Conservation (phyloP, 176 grass and related monocot genomes). For the Triticum dicoccoides region DNA sequence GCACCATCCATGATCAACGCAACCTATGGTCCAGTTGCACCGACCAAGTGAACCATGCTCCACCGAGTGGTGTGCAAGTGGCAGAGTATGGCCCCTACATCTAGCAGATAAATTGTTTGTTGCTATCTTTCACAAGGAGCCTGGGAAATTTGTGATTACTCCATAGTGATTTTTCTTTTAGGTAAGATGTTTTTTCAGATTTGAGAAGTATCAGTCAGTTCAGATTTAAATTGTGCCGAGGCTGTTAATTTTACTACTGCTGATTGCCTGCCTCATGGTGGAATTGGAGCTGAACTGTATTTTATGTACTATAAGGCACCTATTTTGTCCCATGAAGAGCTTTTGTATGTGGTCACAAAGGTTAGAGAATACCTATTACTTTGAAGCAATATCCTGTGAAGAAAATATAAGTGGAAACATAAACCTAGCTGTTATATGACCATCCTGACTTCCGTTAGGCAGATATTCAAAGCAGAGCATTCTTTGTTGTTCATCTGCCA, state of each 20-base stretch:
- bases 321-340: slow-evolving; percentile 82
- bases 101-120: background rate
- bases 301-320: background rate
- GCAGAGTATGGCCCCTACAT: background rate
- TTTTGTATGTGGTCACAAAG: slow-evolving; percentile 69
- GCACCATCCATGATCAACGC: too few relatives aligned
- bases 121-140: slow-evolving; percentile 49
- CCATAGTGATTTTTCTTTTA: too few relatives aligned
- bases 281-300: too few relatives aligned
- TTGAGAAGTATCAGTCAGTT: too few relatives aligned
- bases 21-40: too few relatives aligned
- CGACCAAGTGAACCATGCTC: too few relatives aligned
- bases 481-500: background rate
- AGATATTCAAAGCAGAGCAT: background rate
- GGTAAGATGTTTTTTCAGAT: too few relatives aligned
- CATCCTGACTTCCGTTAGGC: background rate
- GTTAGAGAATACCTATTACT: slow-evolving; percentile 22
- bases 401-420: background rate
- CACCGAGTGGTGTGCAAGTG: too few relatives aligned
- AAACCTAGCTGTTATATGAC: background rate
- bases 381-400: too few relatives aligned
- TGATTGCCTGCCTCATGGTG: too few relatives aligned
- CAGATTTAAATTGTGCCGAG: too few relatives aligned
- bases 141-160: slow-evolving; percentile 19
- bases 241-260: too few relatives aligned